phyloP scores from a whole-genome alignment of 2,329 filamentous ascomycete genomes.

The Sclerotinia glacialis region DNA sequence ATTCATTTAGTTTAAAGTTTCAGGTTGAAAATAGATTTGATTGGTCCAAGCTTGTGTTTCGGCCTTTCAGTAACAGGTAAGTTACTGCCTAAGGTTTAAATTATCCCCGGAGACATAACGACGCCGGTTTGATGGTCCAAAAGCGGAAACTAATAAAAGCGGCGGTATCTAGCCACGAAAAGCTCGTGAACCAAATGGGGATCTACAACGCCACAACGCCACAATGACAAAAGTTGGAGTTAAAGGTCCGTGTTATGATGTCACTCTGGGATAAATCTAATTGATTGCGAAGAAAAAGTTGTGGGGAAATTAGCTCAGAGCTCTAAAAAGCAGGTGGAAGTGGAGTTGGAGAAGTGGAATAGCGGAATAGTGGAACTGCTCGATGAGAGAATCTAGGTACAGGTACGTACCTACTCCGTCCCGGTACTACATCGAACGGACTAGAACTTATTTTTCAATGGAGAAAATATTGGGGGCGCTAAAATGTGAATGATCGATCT shows the following conservation, averaged over 20 bases:
- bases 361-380: neutral
- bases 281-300: neutral
- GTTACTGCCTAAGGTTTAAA: neutral
- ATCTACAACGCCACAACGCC: conserved; percentile 5
- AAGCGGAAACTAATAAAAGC: neutral
- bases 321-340: neutral
- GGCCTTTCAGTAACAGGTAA: no score
- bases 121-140: neutral
- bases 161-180: neutral
- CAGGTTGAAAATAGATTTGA: neutral
- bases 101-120: no score
- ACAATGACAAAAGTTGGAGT: conserved; percentile 6
- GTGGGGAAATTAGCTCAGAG: conserved; percentile 9
- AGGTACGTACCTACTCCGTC: neutral
- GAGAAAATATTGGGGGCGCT: neutral
- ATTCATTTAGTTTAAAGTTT: neutral
- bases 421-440: neutral
- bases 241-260: conserved; percentile 13
- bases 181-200: neutral
- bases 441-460: neutral
- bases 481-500: neutral
- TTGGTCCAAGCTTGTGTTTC: neutral
- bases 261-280: conserved; percentile 13
- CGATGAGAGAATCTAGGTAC: neutral
- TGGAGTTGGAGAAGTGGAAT: neutral